Conservation (phyloP, 345 rosid genomes). For the Chamaenerion angustifolium region DNA sequence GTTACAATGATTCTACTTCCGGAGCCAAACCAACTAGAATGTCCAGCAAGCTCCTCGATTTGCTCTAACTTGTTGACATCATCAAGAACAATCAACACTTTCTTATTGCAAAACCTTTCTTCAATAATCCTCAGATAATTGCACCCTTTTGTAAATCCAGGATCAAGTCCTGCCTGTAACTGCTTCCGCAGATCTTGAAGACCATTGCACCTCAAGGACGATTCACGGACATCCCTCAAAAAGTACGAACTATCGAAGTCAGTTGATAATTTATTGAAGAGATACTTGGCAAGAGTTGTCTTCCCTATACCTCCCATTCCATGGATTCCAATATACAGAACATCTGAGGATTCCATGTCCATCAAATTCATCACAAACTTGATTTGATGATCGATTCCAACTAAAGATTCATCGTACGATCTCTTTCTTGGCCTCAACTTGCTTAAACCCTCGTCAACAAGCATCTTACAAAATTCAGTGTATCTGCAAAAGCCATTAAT, state of each 20-base stretch:
- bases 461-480: slow-evolving; percentile 1
- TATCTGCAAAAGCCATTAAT: neutral
- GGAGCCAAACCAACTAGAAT: neutral
- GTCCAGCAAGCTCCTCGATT: neutral
- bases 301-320: slow-evolving; percentile 5
- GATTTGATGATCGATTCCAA: rapidly evolving
- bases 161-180: neutral
- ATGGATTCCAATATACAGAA: slow-evolving; percentile 2
- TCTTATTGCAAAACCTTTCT: neutral
- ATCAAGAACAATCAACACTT: neutral
- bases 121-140: neutral
- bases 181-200: neutral
- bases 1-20: slow-evolving; percentile 1
- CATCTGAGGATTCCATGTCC: neutral
- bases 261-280: neutral
- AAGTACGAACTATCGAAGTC: neutral
- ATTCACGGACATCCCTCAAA: neutral
- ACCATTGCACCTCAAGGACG: neutral
- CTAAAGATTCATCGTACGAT: neutral
- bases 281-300: neutral
- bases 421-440: neutral
- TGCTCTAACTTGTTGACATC: neutral
- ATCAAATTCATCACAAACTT: neutral
- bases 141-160: neutral
- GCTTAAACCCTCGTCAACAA: neutral